Evolutionary conservation across 192 early-diverging fungal genomes (phyloP).

Genomic region (Thoreauomyces humboldtii): DNA sequence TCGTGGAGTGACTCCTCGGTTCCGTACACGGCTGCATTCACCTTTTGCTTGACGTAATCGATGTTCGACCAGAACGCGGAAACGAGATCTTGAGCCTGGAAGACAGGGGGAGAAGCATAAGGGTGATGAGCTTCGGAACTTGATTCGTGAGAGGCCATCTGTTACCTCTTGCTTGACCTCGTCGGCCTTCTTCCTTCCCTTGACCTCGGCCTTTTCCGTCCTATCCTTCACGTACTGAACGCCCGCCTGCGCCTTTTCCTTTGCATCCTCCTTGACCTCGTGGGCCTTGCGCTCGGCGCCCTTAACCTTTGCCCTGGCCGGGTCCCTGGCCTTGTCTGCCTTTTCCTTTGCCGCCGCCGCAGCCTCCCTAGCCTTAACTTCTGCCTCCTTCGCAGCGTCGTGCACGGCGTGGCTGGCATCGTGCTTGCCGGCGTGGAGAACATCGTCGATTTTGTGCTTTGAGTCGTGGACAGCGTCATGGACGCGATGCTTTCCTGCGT

Average conservation of each 20-base stretch:
- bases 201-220: not conserved
- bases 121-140: not conserved
- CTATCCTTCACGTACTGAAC: no score
- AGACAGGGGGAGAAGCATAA: not conserved
- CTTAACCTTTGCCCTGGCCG: no score
- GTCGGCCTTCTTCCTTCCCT: not conserved
- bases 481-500: no score
- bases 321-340: no score
- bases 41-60: not conserved
- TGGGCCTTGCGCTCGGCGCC: not conserved
- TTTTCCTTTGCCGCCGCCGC: no score
- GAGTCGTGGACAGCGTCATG: no score
- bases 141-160: no score
- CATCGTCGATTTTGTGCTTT: no score
- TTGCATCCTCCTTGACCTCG: not conserved
- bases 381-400: no score
- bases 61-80: not conserved
- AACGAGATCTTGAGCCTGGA: conserved; percentile 3
- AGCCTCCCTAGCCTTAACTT: no score
- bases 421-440: no score
- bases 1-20: not conserved
- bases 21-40: not conserved
- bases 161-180: not conserved
- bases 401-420: no score
- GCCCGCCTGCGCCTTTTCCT: not conserved